phyloP scores from a whole-genome alignment of 1,284 basidiomycete species.

The Ustilago xerochloae region DNA sequence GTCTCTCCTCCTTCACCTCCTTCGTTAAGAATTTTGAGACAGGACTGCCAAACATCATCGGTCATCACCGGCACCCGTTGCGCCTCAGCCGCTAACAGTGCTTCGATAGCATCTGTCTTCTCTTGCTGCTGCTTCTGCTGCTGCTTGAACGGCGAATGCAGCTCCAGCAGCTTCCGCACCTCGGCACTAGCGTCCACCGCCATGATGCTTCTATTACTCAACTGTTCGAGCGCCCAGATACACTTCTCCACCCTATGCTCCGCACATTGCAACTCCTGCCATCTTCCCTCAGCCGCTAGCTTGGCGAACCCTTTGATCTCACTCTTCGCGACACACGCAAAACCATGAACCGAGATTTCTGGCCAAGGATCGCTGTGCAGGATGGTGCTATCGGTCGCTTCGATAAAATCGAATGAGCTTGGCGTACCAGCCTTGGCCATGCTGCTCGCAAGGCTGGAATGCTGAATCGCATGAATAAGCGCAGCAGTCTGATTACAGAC shows the following conservation, averaged over 20 bases:
- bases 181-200: conserved; percentile 31
- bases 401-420: conserved; percentile 25
- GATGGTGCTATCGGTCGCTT: conserved; percentile 24
- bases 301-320: conserved; percentile 26
- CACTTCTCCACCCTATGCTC: conserved; percentile 34
- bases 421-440: background rate
- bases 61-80: conserved; percentile 7
- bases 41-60: conserved; percentile 37
- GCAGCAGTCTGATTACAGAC: conserved; percentile 37
- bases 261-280: conserved; percentile 28
- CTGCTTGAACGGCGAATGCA: conserved; percentile 24
- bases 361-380: conserved; percentile 45
- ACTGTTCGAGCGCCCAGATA: conserved; percentile 41
- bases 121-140: background rate
- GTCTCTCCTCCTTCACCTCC: no score
- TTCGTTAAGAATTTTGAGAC: conserved; percentile 30
- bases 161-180: conserved; percentile 15
- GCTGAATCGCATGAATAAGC: conserved; percentile 40
- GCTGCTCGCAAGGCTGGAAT: conserved; percentile 3
- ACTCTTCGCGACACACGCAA: conserved; percentile 31
- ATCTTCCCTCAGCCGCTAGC: conserved; percentile 4
- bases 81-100: background rate
- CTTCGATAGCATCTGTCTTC: background rate
- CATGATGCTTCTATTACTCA: conserved; percentile 30
- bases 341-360: conserved; percentile 32